phyloP scores from a whole-genome alignment of 768 basidiomycete species.

The Mycena metata region DNA sequence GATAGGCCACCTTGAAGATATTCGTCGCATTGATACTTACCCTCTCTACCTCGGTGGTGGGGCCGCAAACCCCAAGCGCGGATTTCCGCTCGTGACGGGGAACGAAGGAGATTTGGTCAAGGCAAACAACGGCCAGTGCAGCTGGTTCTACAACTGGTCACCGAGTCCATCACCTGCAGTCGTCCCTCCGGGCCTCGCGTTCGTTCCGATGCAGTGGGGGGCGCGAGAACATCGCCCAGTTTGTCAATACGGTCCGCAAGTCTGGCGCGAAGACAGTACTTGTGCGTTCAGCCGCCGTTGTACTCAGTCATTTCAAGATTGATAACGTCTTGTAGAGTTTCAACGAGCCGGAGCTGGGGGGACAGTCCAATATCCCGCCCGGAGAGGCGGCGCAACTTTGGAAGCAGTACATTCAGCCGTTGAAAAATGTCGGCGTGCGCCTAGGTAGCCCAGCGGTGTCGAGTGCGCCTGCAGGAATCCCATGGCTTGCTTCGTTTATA shows the following conservation, averaged over 20 bases:
- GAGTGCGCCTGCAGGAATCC: slow-evolving; percentile 34
- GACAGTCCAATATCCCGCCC: slow-evolving; percentile 36
- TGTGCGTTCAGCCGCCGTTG: neutral
- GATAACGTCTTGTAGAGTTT: slow-evolving; percentile 33
- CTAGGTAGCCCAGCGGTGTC: slow-evolving; percentile 42
- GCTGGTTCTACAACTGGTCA: slow-evolving; percentile 32
- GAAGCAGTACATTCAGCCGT: slow-evolving; percentile 42
- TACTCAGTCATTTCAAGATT: no score
- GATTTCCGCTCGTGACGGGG: slow-evolving; percentile 16
- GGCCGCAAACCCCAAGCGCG: slow-evolving; percentile 27
- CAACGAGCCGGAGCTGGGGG: slow-evolving; percentile 39
- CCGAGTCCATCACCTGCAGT: slow-evolving; percentile 4
- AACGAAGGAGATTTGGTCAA: slow-evolving; percentile 11
- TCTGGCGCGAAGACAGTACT: slow-evolving; percentile 14
- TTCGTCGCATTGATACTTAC: neutral
- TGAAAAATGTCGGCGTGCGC: slow-evolving; percentile 36
- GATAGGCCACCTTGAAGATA: neutral
- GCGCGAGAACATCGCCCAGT: slow-evolving; percentile 7
- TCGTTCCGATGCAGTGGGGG: slow-evolving; percentile 44
- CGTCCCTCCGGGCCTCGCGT: slow-evolving; percentile 17
- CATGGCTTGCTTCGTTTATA: slow-evolving; percentile 40
- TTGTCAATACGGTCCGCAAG: slow-evolving; percentile 13
- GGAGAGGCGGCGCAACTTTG: slow-evolving; percentile 39
- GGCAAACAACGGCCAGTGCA: slow-evolving; percentile 19
- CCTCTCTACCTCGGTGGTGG: neutral